A percentile compares a stretch with the other conserved stretches of the same genome.
Evolutionary conservation across 2,329 filamentous ascomycete species (phyloP).

Genomic region (Meredithiella fracta): DNA sequence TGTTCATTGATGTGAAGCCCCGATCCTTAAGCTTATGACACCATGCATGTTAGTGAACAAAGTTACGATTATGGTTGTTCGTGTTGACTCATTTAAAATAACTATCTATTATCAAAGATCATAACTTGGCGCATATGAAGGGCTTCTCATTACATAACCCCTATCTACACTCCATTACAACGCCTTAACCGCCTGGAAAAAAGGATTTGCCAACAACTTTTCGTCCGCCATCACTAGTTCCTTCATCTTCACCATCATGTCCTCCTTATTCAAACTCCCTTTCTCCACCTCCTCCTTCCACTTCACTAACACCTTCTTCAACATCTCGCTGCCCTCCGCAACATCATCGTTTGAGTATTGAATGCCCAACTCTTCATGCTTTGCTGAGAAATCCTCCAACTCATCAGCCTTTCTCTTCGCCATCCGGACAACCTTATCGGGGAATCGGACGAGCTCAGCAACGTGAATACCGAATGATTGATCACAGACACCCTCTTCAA

Average conservation of each 20-base stretch:
- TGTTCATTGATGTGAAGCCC: too few relatives aligned
- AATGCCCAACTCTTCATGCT: slow-evolving; percentile 45
- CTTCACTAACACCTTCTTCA: slow-evolving; percentile 66
- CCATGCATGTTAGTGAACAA: too few relatives aligned
- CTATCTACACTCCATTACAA: slow-evolving; percentile 23
- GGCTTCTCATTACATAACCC: not conserved
- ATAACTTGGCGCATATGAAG: not conserved
- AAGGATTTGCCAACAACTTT: slow-evolving; percentile 46
- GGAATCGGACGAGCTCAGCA: slow-evolving; percentile 88
- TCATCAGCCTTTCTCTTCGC: slow-evolving; percentile 98
- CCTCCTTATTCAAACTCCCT: slow-evolving; percentile 47
- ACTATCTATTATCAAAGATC: not conserved
- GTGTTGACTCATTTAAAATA: not conserved
- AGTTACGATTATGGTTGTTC: too few relatives aligned
- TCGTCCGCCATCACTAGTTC: slow-evolving; percentile 62
- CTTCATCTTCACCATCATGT: slow-evolving; percentile 64
- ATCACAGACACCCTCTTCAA: slow-evolving; percentile 87
- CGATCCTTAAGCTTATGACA: too few relatives aligned
- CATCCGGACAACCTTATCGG: slow-evolving; percentile 95
- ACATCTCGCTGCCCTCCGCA: slow-evolving; percentile 66
- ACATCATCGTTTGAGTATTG: slow-evolving; percentile 70
- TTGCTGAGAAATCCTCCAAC: slow-evolving; percentile 82
- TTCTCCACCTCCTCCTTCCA: slow-evolving; percentile 64
- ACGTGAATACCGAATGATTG: slow-evolving; percentile 98
- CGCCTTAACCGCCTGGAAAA: slow-evolving; percentile 50